Percentiles rank a stretch among this genome's conserved stretches.
phyloP scores from a whole-genome alignment of 2,329 filamentous ascomycete genomes.

The Botrytis fragariae region DNA sequence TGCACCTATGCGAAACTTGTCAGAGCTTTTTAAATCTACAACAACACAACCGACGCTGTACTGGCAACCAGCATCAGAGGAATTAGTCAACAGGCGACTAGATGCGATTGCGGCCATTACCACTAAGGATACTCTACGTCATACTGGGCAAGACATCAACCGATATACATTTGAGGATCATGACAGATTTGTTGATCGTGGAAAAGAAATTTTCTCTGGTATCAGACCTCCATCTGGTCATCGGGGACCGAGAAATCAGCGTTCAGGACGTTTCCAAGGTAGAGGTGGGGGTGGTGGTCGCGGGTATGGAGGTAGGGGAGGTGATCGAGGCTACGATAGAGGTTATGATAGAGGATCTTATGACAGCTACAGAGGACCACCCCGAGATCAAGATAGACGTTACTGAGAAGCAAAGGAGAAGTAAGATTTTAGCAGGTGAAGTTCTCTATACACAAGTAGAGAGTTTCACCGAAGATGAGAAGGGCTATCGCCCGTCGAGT shows the following conservation, averaged over 20 bases:
- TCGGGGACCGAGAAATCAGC: conserved; percentile 29
- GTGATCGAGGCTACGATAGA: conserved; percentile 18
- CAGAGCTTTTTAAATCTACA: conserved; percentile 59
- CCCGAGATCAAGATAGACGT: conserved; percentile 20
- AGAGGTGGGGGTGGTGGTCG: conserved; percentile 8
- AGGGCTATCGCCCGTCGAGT: too few relatives aligned
- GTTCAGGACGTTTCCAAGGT: background rate
- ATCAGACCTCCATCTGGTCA: conserved; percentile 55
- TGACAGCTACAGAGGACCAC: conserved; percentile 13
- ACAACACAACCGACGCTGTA: conserved; percentile 63
- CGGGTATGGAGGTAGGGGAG: conserved; percentile 5
- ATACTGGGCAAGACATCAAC: conserved; percentile 48
- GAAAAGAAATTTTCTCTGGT: conserved; percentile 66
- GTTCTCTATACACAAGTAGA: background rate
- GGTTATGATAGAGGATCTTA: conserved; percentile 15
- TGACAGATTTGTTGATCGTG: conserved; percentile 66
- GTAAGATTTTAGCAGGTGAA: background rate
- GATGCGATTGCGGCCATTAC: conserved; percentile 52
- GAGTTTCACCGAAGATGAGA: background rate
- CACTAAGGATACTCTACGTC: conserved; percentile 41
- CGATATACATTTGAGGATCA: conserved; percentile 71
- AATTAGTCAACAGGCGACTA: conserved; percentile 63
- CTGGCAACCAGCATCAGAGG: conserved; percentile 60
- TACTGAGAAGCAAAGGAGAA: conserved; percentile 1
- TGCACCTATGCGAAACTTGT: conserved; percentile 40